Evolutionary conservation across 2,329 filamentous ascomycete species (phyloP), one percentile per base, ranked within the genome.

Genomic region (Claviceps citrina): DNA sequence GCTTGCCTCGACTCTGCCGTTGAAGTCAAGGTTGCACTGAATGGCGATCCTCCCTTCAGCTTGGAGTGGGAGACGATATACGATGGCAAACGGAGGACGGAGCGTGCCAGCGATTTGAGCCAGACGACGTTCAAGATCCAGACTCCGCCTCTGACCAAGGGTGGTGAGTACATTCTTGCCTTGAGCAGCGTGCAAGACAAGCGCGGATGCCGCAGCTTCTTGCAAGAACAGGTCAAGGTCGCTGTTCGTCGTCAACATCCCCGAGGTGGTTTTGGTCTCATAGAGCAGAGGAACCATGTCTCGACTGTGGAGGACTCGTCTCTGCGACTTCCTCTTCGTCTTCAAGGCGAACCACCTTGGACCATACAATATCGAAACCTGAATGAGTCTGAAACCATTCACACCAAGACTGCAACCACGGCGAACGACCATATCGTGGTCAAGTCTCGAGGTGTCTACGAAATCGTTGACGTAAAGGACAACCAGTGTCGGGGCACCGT

Each of bases 1-100:
- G 77, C 82, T 36, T 98, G 91, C 54, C 80, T 96, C 41, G 85
- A 91, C 44, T 80, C 93, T 41, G 70, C 78, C 16, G 76, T 87
- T 6, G 73, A 78, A 25, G 75, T 91, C 22, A 76, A 84, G 41
- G 76, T 95, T 30, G 61, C 70, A 38, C 71, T 96, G 31, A 67
- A 76, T 34, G 91, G 93, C 31, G 86, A 96, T 51, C 71, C 78
- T 15, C 91, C 93, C 0, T 96, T 89, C 68, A 81, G 71, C 18
- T 63, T 98, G 30, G 86, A 96, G 54, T 98, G 93, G 64, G 91
- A 96, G 59, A 66, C 95, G 31, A 74, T 95, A 7, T 84, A 96
- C 59, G 83, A 86, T 41, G 87, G 87, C 41, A 93, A 83, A 60
- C 76, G 87, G 39, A 78, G 75, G 46, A 80, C 82, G 38, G 71